Conservation (phyloP, 163 green algal species). For the Scenedesmus sp. region DNA sequence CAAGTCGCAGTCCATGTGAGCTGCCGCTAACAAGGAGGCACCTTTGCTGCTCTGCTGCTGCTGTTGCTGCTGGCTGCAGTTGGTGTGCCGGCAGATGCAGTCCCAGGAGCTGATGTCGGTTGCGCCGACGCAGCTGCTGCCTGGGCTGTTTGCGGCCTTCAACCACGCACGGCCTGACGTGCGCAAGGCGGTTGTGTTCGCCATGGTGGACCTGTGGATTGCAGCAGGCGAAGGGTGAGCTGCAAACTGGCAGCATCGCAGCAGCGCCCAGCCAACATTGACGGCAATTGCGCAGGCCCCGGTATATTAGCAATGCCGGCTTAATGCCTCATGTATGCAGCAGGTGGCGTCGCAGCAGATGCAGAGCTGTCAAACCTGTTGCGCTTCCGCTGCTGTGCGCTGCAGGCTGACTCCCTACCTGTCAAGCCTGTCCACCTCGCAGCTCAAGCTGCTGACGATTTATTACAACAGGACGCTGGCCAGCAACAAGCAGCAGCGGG, state of each 20-base stretch:
- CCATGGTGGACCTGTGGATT: constrained; percentile 49
- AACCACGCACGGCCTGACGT: constrained; percentile 70
- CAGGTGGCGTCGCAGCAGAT: neutral
- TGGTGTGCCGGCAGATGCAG: constrained; percentile 28
- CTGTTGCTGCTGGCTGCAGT: neutral
- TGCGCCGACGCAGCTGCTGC: constrained; percentile 57
- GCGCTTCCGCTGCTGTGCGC: neutral
- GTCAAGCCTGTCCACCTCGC: constrained; percentile 31
- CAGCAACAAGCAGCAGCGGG: constrained; percentile 17
- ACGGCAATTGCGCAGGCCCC: neutral
- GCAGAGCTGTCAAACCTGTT: neutral
- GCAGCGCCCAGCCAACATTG: neutral
- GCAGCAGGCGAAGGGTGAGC: constrained; percentile 41
- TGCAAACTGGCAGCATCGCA: too few relatives aligned
- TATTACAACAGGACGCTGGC: constrained; percentile 43
- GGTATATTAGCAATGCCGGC: neutral
- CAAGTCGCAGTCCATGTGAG: too few relatives aligned
- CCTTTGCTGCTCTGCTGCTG: neutral
- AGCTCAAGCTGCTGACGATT: constrained; percentile 56
- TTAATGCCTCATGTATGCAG: neutral
- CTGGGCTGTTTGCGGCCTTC: constrained; percentile 67
- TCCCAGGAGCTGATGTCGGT: constrained; percentile 30
- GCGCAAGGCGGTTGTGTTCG: constrained; percentile 68
- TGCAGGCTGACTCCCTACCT: constrained; percentile 52
- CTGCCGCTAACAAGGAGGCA: neutral